A percentile compares a stretch with the other conserved stretches of the same genome.
These are phyloP conservation scores for Pulveroboletus sp. DNA, from an alignment of 768 basidiomycete species.

Conservation along the genomic window DNA sequence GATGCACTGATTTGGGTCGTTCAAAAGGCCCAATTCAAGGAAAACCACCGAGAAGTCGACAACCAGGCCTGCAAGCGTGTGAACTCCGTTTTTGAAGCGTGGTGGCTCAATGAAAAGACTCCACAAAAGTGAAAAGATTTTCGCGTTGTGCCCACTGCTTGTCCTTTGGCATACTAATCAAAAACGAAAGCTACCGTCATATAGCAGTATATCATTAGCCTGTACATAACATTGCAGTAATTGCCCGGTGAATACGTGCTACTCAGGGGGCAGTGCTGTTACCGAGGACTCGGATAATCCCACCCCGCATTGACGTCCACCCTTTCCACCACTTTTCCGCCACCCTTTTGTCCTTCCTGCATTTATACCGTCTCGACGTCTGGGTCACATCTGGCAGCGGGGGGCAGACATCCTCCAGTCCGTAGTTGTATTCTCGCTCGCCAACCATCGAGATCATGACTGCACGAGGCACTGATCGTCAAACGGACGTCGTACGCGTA, in stretches of 20 bases:
- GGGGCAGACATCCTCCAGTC: conserved; percentile 7
- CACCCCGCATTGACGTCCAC: conserved; percentile 11
- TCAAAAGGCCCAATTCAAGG: conserved; percentile 6
- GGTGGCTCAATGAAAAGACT: not conserved
- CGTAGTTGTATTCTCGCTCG: not conserved
- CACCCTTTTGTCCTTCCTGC: not conserved
- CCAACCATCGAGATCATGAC: conserved; percentile 18
- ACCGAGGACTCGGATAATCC: conserved; percentile 4
- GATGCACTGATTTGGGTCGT: not conserved
- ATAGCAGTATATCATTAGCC: not conserved
- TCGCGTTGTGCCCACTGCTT: not conserved
- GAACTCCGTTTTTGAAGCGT: not conserved
- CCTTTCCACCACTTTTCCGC: not conserved
- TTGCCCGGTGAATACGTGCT: not conserved
- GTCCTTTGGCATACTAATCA: too few relatives aligned
- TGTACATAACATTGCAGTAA: not conserved
- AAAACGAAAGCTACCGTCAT: not conserved
- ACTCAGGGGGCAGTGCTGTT: conserved; percentile 1
- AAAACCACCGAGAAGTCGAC: not conserved
- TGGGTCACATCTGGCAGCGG: conserved; percentile 1
- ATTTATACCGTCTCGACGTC: conserved; percentile 1
- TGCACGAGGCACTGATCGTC: conserved; percentile 13
- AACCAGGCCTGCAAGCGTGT: not conserved
- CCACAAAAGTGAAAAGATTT: not conserved
- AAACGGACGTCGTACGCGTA: conserved; percentile 18